Conservation (phyloP, 139 green algal species). For the Raphidocelis subcapitata region DNA sequence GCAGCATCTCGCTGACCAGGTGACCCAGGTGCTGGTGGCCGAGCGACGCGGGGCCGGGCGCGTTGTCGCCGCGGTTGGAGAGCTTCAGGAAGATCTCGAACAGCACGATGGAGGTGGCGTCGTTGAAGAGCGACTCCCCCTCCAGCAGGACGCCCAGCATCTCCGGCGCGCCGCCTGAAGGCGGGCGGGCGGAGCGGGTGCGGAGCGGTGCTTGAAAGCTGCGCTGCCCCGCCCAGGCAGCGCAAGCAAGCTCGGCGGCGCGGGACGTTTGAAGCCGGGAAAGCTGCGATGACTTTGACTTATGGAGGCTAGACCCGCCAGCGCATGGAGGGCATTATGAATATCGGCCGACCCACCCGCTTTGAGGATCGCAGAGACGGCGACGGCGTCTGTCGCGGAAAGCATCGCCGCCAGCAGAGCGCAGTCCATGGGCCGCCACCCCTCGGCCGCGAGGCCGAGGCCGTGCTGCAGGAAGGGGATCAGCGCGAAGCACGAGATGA, state of each 20-base stretch:
- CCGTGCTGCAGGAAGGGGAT: conserved; percentile 56
- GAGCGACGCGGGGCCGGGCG: not conserved
- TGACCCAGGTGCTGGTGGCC: not conserved
- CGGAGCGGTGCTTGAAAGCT: not conserved
- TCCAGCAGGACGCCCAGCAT: conserved; percentile 72
- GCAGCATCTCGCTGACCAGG: conserved; percentile 10
- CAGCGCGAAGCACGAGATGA: conserved; percentile 39
- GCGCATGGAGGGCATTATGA: too few species aligned
- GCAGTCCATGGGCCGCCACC: conserved; percentile 56
- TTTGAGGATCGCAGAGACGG: conserved; percentile 54
- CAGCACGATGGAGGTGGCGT: conserved; percentile 77
- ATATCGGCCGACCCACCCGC: conserved; percentile 14
- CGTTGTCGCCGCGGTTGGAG: conserved; percentile 3
- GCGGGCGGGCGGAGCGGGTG: not conserved
- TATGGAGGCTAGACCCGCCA: too few species aligned
- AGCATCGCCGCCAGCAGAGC: conserved; percentile 65
- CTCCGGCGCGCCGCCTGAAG: conserved; percentile 60
- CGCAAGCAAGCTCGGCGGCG: too few species aligned
- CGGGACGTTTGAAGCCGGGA: too few species aligned
- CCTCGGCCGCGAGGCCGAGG: conserved; percentile 31
- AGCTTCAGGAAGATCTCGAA: conserved; percentile 69
- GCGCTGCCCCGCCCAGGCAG: not conserved
- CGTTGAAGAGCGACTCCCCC: conserved; percentile 86
- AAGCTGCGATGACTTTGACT: too few species aligned
- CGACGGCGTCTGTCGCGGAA: conserved; percentile 60